Evolutionary conservation across 2,329 filamentous ascomycete species (phyloP), one percentile per base, ranked within the genome.

Genomic region (Aspergillus hortae): DNA sequence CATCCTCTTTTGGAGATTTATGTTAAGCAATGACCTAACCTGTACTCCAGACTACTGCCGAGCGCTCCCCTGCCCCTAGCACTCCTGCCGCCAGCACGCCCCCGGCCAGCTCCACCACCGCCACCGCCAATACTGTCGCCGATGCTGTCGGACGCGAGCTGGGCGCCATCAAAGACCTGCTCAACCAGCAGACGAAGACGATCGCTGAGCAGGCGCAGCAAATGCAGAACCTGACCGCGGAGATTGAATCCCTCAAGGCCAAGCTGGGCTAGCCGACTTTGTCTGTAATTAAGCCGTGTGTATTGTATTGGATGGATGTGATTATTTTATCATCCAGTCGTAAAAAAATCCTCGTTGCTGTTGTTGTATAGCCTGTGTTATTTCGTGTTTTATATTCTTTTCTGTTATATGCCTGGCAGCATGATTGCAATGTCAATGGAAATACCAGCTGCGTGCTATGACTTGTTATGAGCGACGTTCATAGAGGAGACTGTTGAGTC

Each of bases 171-270:
- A 92, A 89, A 73, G 76, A 81, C 50, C 75, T 94, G 61, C 78
- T 96, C 32, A 84, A 89, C 68, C 80, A 82, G 57, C 91, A 96
- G 74, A 89, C 83, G 50, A 84, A 83, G 75, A 84, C 90, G 58
- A 89, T 96, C 66, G 83, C 78, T 56, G 78, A 82, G n/a, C 88
- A 96, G 73, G 88, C 82, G 46, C 81, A 88, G 65, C 86, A 91
- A 69, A 90, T 95, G 61, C 79, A 79, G 46, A 77, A 79, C 25
- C 74, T 95, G 44, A 82, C 88, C 2, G 72, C 77, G 27, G 89
- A 95, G 70, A 86, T 95, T 12, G 90, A 94, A 66, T 80, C 82
- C 14, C 78, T 96, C 61, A 95, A 95, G 81, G 84, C 84, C 72
- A 88, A 85, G 70, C 79, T 92, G 53, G 82, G 81, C 52, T 72